Base-by-base conservation (phyloP, 2,329 filamentous ascomycete genomes). In the Xylariaceae sp. region DNA sequence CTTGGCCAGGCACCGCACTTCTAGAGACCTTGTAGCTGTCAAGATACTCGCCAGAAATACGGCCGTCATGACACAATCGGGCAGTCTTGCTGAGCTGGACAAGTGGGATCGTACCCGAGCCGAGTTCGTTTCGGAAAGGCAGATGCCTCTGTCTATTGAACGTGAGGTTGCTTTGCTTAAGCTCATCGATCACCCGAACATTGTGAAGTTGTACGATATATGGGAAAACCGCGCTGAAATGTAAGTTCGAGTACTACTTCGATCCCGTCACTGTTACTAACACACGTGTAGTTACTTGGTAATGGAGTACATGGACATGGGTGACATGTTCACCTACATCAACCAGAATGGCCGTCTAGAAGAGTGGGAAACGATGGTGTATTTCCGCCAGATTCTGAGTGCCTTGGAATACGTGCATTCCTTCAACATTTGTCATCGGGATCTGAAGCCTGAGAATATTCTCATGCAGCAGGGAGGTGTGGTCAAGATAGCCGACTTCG, bases 121-220 rank as follows among this genome's bases (percentile, higher is more conserved):
- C 29, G 72, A 68, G 45, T 68, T 74, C 28, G 72, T 78, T 38
- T 81, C 82, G 31, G 74, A 84, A 44, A 78, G 82, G 51, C 76
- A 79, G 40, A 89, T 95, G 60, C 91, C 91, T 1, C 81, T 91
- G 56, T 87, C 89, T 1, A 86, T 98, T 47, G 91, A 97, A 66
- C 79, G 93, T 41, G 93, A 98, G 61, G 90, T 98, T 31, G 89
- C 91, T 24, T 94, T 98, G 54, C 89, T 98, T 78, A 97, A 96
- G 67, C 76, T 97, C 43, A 87, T 97, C 46, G 85, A 95, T 57
- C 93, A 98, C 65, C 87, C 85, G 4, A 93, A 97, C 62, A 91
- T 97, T 55, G 90, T 96, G 64, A 88, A 87, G 52, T 70, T 98
- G 9, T 93, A 91, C 61, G 93, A 98, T 66, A 91, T 98, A 22